Evolutionary conservation across 805 yeast genomes (phyloP), one percentile per base, ranked within the genome.

Genomic region (Ogataea paraovalis): DNA sequence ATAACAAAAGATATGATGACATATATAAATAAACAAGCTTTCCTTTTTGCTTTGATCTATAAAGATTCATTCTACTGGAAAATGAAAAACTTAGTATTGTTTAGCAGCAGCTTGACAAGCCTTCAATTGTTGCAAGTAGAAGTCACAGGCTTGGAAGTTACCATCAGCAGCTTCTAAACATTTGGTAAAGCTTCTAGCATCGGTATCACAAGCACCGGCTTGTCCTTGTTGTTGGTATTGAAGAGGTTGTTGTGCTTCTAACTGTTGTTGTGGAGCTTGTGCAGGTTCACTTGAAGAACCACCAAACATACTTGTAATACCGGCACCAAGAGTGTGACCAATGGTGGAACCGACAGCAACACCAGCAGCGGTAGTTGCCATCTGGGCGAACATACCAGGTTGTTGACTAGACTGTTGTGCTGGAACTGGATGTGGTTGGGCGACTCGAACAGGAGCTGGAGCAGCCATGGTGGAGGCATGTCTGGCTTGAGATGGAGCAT

Each of bases 291-390:
- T 50, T 25, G 83, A 74, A 34, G 87, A 79, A 47, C 96, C 96
- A 46, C 96, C 89, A 61, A 92, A 92, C 79, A 94, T 71, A 43
- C 88, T 78, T 43, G 96, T 83, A 60, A 94, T 73, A 61, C 98
- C 98, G 53, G 96, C 96, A 72, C 97, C 97, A 49, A 92, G 58
- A 37, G 97, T 89, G 77, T 94, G 99, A 53, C 99, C 99, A 46
- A 92, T 83, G 52, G 98, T 85, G 44, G 97, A 88, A 61, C 99
- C 99, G 48, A 94, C 97, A 46, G 98, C 99, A 40, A 94, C 99
- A 83, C 99, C 99, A 43, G 98, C 99, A 47, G 99, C 99, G 42
- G 99, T 94, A 42, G 96, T 77, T 36, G 98, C 98, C 99, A 94
- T 94, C 73, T 94, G 96, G 50, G 92, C 87, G 62, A 92, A 91